Evolutionary conservation across 441 rosid species (phyloP), one percentile per base, ranked within the genome.

Genomic region (Pelargonium cotyledonis): DNA sequence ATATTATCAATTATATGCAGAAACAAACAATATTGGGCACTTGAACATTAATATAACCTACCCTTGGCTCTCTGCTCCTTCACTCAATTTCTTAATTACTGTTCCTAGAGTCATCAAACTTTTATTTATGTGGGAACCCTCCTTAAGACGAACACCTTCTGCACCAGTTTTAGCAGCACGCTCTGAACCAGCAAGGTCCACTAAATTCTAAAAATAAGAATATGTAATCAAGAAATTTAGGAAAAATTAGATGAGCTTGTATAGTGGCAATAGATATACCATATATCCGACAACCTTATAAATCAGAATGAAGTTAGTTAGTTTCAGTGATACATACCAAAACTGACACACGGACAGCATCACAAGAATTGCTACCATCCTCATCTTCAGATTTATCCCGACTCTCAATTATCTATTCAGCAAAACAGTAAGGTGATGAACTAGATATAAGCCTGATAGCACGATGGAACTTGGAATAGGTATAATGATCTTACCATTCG

Each of bases 91-190:
- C 76, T 95, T 95, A 21, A 95, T 95, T 7, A 95, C 99, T 70
- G 96, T 95, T 77, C 99, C 99, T 9, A 95, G 85, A 62, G 91
- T 91, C 99, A 95, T 95, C 78, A 95, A 72, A 71, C 99, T 95
- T 84, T 89, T 94, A 74, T 95, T 95, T 67, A 95, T 95, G 78
- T 95, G 97, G 64, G 97, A 90, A 46, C 99, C 99, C 83, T 95
- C 99, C 78, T 89, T 95, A 47, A 95, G 86, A 51, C 99, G 87
- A 72, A 91, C 94, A 77, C 99, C 99, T 79, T 91, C 99, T 38
- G 99, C 99, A 51, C 99, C 99, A 23, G 99, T 95, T 85, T 95
- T 95, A 70, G 96, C 91, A 49, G 97, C 97, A 66, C 99, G 90
- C 76, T 95, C 99, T 68, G 99, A 95, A 74, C 99, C 99, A 77